Conservation (phyloP, 805 yeast genomes). For the Schwanniomyces yamadae region DNA sequence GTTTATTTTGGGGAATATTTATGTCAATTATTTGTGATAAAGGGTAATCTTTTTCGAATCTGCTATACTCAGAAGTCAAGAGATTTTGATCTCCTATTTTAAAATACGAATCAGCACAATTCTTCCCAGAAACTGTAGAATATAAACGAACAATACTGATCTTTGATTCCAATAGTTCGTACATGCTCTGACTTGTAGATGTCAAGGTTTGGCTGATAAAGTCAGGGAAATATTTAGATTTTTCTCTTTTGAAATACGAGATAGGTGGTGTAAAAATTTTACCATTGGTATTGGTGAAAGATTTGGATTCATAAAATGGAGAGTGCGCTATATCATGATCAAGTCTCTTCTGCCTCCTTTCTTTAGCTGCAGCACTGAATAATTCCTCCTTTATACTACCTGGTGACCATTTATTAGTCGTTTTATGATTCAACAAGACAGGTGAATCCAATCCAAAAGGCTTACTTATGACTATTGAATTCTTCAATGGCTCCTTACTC, state of each 20-base stretch:
- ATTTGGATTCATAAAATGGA: conserved; percentile 43
- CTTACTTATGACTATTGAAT: conserved; percentile 27
- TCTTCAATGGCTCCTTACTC: conserved; percentile 37
- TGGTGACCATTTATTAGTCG: conserved; percentile 14
- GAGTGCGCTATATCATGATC: conserved; percentile 45
- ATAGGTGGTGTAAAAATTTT: conserved; percentile 81
- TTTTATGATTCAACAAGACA: conserved; percentile 22
- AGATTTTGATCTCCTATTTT: conserved; percentile 42
- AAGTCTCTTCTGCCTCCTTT: conserved; percentile 35
- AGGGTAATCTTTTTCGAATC: conserved; percentile 44
- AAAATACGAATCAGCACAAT: conserved; percentile 62
- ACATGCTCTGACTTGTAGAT: conserved; percentile 35
- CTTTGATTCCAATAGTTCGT: conserved; percentile 44
- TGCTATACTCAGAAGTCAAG: conserved; percentile 34
- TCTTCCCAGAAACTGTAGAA: conserved; percentile 69
- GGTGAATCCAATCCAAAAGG: conserved; percentile 41
- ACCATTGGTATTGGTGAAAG: conserved; percentile 71
- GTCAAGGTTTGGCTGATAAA: conserved; percentile 55
- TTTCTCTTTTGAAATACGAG: conserved; percentile 71
- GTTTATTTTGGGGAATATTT: conserved; percentile 68
- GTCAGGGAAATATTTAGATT: conserved; percentile 81
- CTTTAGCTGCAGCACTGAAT: conserved; percentile 36
- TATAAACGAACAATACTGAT: conserved; percentile 65
- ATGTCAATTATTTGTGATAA: conserved; percentile 72
- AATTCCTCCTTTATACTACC: conserved; percentile 20